Evolutionary conservation across 306 rosid genomes (phyloP), one percentile per base, ranked within the genome.

Genomic region (Adenanthera pavonina): DNA sequence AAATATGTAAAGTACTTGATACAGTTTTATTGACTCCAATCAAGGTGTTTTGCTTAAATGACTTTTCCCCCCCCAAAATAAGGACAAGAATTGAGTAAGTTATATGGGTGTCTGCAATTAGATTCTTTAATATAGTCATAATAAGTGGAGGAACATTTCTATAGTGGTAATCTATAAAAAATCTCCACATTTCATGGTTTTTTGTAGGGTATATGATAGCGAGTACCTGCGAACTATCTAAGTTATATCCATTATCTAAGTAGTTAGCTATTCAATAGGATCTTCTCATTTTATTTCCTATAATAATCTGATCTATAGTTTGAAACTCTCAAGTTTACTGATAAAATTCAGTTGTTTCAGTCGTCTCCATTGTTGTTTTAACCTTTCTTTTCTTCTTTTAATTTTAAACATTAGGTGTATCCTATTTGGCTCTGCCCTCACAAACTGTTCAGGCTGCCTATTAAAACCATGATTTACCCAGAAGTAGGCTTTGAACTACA

Each of bases 351-450:
- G 10, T 19, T 10, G 35, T 59, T 59, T 59, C 16, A 59, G 51
- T 56, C n/a, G 20, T 61, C 10, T 52, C 38, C 59, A 19, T 61
- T 3, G 34, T 67, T 62, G 64, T 69, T 67, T 33, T 60, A 60
- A 79, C 3, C 8, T 15, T 14, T 44, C 4, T n/a, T 44, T 69
- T 20, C 5, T 57, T 25, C 15, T 34, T 69, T 3, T 36, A 40
- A 41, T n/a, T 44, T 69, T 75, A 79, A 57, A 49, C 48, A 80
- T 20, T 71, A 95, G 99, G 90, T 95, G 38, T 95, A 95, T 86
- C 99, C 99, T 8, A 71, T 95, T 57, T 95, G 99, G 99, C 93
- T 95, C 59, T 95, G 99, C 35, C 99, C 99, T 40, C 99, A 95
- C 87, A 93, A 86, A 83, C 30, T 95, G 81, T 95, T 70, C 91